These are phyloP conservation scores for Phytophthora sansomeana DNA, from an alignment of 352 stramenopile species.

Conservation along the genomic window DNA sequence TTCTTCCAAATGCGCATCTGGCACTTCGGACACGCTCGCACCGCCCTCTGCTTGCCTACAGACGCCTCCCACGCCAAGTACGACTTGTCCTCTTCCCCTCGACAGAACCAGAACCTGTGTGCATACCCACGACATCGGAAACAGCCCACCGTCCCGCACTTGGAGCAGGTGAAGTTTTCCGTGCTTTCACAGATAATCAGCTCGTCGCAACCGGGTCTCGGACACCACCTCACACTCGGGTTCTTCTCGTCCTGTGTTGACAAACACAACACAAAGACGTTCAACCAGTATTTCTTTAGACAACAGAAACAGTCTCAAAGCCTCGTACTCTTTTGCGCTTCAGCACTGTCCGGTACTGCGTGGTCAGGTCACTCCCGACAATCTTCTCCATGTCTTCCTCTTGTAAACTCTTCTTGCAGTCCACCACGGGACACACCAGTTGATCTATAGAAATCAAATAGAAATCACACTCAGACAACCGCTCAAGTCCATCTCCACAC, in stretches of 20 bases:
- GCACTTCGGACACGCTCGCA: conserved; percentile 68
- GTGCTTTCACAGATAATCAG: conserved; percentile 66
- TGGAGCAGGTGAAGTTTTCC: conserved; percentile 67
- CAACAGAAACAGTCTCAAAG: not conserved
- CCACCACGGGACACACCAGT: conserved; percentile 67
- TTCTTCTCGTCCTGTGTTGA: conserved; percentile 72
- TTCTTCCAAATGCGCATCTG: conserved; percentile 82
- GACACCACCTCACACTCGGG: conserved; percentile 77
- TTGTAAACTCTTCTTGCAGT: conserved; percentile 51
- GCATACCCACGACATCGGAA: conserved; percentile 63
- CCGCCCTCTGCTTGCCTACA: conserved; percentile 55
- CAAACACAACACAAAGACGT: not conserved
- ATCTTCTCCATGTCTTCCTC: conserved; percentile 50
- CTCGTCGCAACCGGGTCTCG: conserved; percentile 60
- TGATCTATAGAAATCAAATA: conserved; percentile 50
- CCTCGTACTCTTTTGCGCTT: conserved; percentile 63
- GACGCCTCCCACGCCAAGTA: conserved; percentile 69
- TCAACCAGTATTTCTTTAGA: not conserved
- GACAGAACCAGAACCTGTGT: conserved; percentile 72
- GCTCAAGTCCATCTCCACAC: too few species aligned
- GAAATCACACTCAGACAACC: conserved; percentile 1
- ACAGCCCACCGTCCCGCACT: conserved; percentile 61
- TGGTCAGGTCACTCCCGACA: conserved; percentile 29
- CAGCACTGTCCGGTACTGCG: conserved; percentile 44
- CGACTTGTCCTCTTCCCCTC: conserved; percentile 54